Conservation (phyloP, 345 rosid species). For the Raphanus sativus region DNA sequence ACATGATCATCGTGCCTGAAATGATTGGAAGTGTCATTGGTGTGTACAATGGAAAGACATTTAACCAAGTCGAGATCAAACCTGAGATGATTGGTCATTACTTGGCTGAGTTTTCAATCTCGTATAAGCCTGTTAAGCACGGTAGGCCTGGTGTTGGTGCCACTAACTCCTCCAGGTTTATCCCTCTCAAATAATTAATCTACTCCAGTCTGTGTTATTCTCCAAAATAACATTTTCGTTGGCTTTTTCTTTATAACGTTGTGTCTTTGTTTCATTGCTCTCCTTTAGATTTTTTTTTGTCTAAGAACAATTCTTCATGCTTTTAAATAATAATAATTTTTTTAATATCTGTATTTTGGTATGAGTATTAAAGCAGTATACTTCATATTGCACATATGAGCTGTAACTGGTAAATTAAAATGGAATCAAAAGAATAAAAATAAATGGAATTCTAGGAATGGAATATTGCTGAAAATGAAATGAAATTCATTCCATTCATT, state of each 20-base stretch:
- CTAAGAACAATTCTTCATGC: slow-evolving; percentile 6
- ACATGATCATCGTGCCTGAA: slow-evolving; percentile 48
- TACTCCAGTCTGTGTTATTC: background rate
- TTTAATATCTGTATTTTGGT: background rate
- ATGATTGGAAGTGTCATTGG: slow-evolving; percentile 34
- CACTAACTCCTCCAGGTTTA: slow-evolving; percentile 80
- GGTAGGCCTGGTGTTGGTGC: slow-evolving; percentile 82
- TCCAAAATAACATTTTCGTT: background rate
- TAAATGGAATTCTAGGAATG: too few relatives aligned
- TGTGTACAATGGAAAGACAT: slow-evolving; percentile 29
- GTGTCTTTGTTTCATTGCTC: background rate
- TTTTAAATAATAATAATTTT: slow-evolving; percentile 42
- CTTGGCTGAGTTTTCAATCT: slow-evolving; percentile 56
- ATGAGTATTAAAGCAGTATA: background rate
- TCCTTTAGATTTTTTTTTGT: background rate
- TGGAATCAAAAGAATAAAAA: too few relatives aligned
- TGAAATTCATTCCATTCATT: too few relatives aligned
- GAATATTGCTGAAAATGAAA: too few relatives aligned
- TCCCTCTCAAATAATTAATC: slow-evolving; percentile 59
- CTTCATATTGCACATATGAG: background rate
- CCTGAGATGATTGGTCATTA: slow-evolving; percentile 36
- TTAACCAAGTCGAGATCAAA: slow-evolving; percentile 32
- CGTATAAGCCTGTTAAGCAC: slow-evolving; percentile 71
- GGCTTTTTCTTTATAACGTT: background rate
- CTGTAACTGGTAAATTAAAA: too few relatives aligned